Evolutionary conservation across 2,329 filamentous ascomycete species (phyloP), one percentile per base, ranked within the genome.

Genomic region (Fusarium ramigenum): DNA sequence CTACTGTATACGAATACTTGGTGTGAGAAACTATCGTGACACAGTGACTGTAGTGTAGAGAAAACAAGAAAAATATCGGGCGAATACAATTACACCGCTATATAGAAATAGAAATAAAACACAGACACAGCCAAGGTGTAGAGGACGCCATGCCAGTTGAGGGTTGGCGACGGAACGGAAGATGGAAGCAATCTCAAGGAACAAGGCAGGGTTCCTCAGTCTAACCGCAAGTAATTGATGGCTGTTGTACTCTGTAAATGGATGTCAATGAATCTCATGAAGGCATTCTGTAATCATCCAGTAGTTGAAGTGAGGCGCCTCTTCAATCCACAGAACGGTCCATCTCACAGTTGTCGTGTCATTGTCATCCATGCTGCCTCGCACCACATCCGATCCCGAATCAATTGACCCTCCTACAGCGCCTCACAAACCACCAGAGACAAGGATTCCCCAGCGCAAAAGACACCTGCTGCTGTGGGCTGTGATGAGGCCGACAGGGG

Each of bases 401-500:
- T 34, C 47, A 37, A 57, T 39, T 36, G 36, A 21, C 36, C 46
- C 15, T 25, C 49, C 14, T 47, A 11, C 60, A 63, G 66, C 70
- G 70, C 70, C 70, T 73, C 69, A 72, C 68, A 56, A 54, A 54
- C 52, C 40, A 30, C 42, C 34, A 42, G 30, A 70, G 68, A 75
- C 78, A 79, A 73, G 78, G 77, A 71, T 77, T 77, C 76, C 77
- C 78, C 77, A 74, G 78, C 70, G 65, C 47, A 62, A 28, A 60
- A 36, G 63, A 49, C 61, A 43, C 58, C 46, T 53, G 40, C 46
- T 53, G 40, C 47, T 47, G 57, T 72, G 62, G 62, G 32, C 56
- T 64, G 42, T 59, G 60, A 37, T 46, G 60, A 66, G 32, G 50
- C 16, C 43, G 63, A 40, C 60, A 54, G 47, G 61, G 61, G n/a